A percentile compares a stretch with the other conserved stretches of the same genome.
Conservation (phyloP, 176 grass and related monocot species). For the Musa itinerans region DNA sequence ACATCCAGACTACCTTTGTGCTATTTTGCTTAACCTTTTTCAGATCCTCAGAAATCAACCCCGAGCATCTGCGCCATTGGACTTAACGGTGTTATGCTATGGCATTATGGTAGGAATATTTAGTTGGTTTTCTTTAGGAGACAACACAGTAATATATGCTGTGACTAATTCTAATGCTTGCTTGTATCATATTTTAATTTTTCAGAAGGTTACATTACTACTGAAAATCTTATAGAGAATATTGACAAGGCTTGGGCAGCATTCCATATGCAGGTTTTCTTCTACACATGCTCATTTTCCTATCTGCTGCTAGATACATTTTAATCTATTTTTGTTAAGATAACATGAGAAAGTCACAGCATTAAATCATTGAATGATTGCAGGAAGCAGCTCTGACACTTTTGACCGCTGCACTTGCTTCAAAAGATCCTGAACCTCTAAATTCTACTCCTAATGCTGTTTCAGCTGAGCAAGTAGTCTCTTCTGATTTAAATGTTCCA, state of each 20-base stretch:
- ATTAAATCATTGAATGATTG: constrained; percentile 19
- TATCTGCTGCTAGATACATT: background rate
- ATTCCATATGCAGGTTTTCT: constrained; percentile 59
- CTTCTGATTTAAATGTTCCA: constrained; percentile 30
- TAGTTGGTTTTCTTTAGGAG: background rate
- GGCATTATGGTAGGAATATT: constrained; percentile 71
- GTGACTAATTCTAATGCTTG: background rate
- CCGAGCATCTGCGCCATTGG: constrained; percentile 87
- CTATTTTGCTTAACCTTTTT: constrained; percentile 48
- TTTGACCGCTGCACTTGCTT: constrained; percentile 61
- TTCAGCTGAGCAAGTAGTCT: constrained; percentile 25
- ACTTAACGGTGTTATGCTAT: constrained; percentile 78
- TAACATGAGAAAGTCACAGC: background rate
- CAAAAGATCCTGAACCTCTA: constrained; percentile 37
- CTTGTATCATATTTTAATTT: constrained; percentile 25
- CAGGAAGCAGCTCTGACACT: constrained; percentile 74
- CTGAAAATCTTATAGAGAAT: constrained; percentile 59
- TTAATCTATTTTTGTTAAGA: background rate
- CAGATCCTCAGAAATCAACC: constrained; percentile 77
- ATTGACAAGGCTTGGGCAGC: constrained; percentile 72
- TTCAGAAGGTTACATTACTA: constrained; percentile 56
- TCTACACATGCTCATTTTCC: background rate
- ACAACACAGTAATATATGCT: background rate
- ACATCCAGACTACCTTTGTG: constrained; percentile 15
- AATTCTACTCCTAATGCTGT: constrained; percentile 13